Base-by-base conservation (phyloP, 2,329 filamentous ascomycete species). In the Colletotrichum sp. region DNA sequence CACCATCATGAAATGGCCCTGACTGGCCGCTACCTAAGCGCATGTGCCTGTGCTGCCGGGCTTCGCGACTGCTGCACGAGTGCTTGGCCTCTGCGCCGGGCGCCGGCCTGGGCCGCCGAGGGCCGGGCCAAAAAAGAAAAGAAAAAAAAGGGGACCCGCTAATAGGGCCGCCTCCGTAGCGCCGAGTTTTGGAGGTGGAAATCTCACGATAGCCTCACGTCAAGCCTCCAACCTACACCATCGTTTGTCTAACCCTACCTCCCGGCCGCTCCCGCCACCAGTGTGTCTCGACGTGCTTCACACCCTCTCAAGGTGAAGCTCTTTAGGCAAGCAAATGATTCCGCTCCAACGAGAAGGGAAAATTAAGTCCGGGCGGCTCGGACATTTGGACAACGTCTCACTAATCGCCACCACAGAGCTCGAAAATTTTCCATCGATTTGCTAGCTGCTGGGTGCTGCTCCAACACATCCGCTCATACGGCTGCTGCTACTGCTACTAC, bases 191-290 rank as follows among this genome's bases (percentile, higher is more conserved):
- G 57, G 3, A 3, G 59, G 59, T 52, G 26, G 44, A 15, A 63
- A 67, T 73, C 57, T 60, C 34, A 73, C 69, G 70, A 76, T 76
- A 44, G 57, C 73, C 64, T 76, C 73, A 69, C 32, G 44, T 64
- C 57, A 73, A 59, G 26, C 63, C 44, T 63, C 36, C 32, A 68
- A 36, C 32, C 73, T 39, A 59, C 64, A 49, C 55, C 64, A 26
- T 64, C 39, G 15, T 63, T 44, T 59, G 32, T 44, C 70, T 49
- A 26, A 49, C 57, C 73, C 59, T 65, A 52, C 55, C 55, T 39
- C 57, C 59, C 21, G 44, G 49, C 34, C 59, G 26, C 65, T 69
- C 44, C 73, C 73, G 44, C 73, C 70, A 76, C 62, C 28, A 60
- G 8, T 24, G 21, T 36, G 18, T 18, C 8, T 30, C 30, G 12